phyloP scores from a whole-genome alignment of 73 alveolate species.

The Paraurostyla sp. region DNA sequence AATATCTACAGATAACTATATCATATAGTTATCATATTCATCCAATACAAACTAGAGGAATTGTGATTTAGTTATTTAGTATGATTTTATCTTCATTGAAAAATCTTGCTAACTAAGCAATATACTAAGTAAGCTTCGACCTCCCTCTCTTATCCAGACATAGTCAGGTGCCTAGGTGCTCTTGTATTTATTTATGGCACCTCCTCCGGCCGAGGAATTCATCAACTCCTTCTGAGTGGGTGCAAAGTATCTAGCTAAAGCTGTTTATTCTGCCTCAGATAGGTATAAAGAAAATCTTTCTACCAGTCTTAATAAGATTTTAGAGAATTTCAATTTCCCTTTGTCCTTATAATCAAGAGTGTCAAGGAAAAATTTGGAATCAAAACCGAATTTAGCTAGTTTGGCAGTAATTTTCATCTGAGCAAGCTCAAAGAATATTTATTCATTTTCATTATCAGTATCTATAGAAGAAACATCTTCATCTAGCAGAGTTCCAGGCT shows the following conservation, averaged over 20 bases:
- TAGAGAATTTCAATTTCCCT: not conserved
- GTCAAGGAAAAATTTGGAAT: not conserved
- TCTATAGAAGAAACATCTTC: slow-evolving; percentile 15
- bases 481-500: not conserved
- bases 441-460: slow-evolving; percentile 19
- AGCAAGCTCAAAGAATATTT: not conserved
- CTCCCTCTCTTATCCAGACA: not conserved
- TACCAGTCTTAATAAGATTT: not conserved
- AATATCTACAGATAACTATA: not conserved
- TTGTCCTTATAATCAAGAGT: slow-evolving; percentile 1
- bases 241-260: not conserved
- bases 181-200: not conserved
- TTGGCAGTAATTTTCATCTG: slow-evolving; percentile 9
- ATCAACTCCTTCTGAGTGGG: too few relatives aligned
- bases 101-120: not conserved
- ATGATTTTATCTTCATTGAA: not conserved
- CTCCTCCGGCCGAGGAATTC: too few relatives aligned
- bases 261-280: slow-evolving; percentile 8
- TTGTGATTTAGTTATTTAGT: not conserved
- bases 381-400: slow-evolving; percentile 20
- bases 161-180: not conserved
- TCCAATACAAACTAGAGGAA: slow-evolving; percentile 6
- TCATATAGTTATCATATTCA: slow-evolving; percentile 8
- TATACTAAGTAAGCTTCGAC: not conserved
- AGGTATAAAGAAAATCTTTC: not conserved